These are phyloP conservation scores for Annulohypoxylon truncatum DNA, from an alignment of 2,329 filamentous ascomycete species.

Conservation along the genomic window DNA sequence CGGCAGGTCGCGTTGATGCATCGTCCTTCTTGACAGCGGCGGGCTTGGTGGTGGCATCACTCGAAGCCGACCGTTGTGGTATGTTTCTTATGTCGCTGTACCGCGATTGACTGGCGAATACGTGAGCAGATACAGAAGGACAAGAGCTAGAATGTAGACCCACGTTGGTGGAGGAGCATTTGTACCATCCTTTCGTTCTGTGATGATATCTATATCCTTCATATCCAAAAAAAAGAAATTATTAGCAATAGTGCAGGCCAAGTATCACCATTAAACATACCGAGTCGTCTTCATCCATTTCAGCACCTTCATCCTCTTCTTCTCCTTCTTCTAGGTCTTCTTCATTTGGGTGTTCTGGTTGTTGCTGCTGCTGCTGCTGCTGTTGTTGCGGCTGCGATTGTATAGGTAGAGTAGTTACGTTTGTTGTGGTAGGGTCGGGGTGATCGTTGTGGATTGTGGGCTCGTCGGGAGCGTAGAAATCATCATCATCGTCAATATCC, in stretches of 20 bases:
- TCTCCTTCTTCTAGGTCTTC: constrained; percentile 73
- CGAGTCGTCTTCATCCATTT: constrained; percentile 71
- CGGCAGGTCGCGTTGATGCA: constrained; percentile 46
- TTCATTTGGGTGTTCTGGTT: constrained; percentile 52
- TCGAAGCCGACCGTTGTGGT: constrained; percentile 68
- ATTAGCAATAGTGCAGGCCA: background rate
- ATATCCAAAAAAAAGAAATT: background rate
- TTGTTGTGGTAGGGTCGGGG: constrained; percentile 1
- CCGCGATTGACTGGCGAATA: constrained; percentile 62
- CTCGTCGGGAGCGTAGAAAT: constrained; percentile 74
- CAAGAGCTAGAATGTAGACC: constrained; percentile 40
- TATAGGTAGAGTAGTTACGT: background rate
- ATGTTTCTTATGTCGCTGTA: constrained; percentile 76
- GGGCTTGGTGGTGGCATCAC: constrained; percentile 61
- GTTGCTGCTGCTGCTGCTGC: constrained; percentile 46
- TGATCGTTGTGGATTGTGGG: constrained; percentile 53
- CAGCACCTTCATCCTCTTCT: constrained; percentile 70
- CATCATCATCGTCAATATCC: constrained; percentile 76
- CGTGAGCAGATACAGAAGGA: constrained; percentile 14
- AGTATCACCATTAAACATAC: constrained; percentile 46
- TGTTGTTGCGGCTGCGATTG: constrained; percentile 25
- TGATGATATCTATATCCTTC: constrained; percentile 76
- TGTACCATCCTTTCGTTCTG: constrained; percentile 72
- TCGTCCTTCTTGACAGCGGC: constrained; percentile 61
- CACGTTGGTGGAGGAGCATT: constrained; percentile 70